These are phyloP conservation scores for Neurospora tetraspora DNA, from an alignment of 495 filamentous ascomycete genomes.

Conservation along the genomic window DNA sequence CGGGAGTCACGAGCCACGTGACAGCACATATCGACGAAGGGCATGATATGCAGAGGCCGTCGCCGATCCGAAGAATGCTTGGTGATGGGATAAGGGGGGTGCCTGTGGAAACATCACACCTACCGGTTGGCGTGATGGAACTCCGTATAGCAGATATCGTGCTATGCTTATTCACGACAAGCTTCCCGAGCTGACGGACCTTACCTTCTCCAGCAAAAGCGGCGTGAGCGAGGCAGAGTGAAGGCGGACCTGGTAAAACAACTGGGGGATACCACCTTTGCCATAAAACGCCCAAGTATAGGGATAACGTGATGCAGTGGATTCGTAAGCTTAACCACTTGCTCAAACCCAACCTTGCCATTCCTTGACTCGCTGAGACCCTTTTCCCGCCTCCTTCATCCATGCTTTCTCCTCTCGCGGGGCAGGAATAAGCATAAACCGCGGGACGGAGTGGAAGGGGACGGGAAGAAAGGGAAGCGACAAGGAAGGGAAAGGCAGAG, in stretches of 20 bases:
- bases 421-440: neutral
- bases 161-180: neutral
- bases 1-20: too few species aligned
- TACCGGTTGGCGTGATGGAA: too few species aligned
- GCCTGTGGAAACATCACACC: too few species aligned
- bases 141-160: neutral
- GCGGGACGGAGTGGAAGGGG: neutral
- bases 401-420: neutral
- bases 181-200: neutral
- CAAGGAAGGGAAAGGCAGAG: neutral
- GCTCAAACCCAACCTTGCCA: neutral
- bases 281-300: neutral
- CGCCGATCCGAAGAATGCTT: too few species aligned
- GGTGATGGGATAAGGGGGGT: too few species aligned
- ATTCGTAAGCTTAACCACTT: neutral
- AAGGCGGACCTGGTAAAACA: neutral
- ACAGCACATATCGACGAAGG: too few species aligned
- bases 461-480: neutral
- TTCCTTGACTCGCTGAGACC: neutral
- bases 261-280: neutral
- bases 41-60: too few species aligned
- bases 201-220: neutral
- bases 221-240: neutral
- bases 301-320: neutral
- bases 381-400: neutral